Evolutionary conservation across 192 early-diverging fungal species (phyloP), one percentile per base, ranked within the genome.

Genomic region (Geosiphon pyriformis): DNA sequence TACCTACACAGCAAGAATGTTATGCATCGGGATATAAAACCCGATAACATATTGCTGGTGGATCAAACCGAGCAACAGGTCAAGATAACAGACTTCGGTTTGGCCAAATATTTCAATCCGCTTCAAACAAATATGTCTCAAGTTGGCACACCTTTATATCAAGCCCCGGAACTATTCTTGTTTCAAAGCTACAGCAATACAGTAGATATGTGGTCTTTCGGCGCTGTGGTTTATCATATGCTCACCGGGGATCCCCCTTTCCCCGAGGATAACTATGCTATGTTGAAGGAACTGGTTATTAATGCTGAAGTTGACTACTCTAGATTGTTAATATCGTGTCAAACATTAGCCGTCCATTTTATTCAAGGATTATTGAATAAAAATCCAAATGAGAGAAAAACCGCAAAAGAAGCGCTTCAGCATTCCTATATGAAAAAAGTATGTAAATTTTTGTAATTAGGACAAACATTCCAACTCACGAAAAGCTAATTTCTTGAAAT

Each of bases 201-300:
- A 69, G 94, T 92, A 0, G 96, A 99, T 74, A 70, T 99, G 18
- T 99, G 96, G 96, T 91, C 89, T 58, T 87, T 98, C 12, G 96
- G 96, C 6, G 88, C 91, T 1, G 91, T 98, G 20, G 70, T 93
- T 1, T 99, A 92, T 74, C 92, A 94, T 70, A 93, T 97, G 87
- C 80, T 93, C 46, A 85, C 88, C 1, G 95, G 95, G 10, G 78
- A 82, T 25, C 89, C 91, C 25, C 96, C 96, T 0, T 99, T 92
- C 73, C 30, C 30, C 31, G 23, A 31, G 2, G 29, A 57, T 4
- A 7, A 18, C 18, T 11, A 30, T 10, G 1, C 4, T 57, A 10
- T 30, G 25, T 17, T 0, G n/a, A 10, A 17, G 2, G 0, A 4
- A 17, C 18, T 31, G 6, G 15, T 42, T 15, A 6, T 10, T 10